Evolutionary conservation across 2,329 filamentous ascomycete genomes (phyloP).

Genomic region (Arthrobotrys megalospora): DNA sequence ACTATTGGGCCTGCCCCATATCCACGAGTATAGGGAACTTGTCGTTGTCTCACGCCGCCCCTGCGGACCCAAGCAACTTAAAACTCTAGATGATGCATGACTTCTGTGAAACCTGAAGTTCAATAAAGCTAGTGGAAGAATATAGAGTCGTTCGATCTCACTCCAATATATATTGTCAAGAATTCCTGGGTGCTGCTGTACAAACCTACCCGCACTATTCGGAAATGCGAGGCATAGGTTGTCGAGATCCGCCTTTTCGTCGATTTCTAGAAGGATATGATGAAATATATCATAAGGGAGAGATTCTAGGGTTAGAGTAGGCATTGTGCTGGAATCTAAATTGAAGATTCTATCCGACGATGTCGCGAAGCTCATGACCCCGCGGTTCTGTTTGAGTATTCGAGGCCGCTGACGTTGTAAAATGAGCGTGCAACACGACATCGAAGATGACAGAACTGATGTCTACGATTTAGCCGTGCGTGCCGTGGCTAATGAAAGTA

Average conservation of each 20-base stretch:
- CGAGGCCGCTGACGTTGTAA: too few species aligned
- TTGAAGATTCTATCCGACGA: neutral
- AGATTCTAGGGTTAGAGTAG: constrained; percentile 14
- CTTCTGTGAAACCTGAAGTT: constrained; percentile 13
- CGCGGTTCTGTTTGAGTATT: too few species aligned
- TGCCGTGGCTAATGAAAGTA: too few species aligned
- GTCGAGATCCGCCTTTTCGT: constrained; percentile 48
- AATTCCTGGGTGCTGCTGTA: neutral
- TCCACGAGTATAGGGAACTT: too few species aligned
- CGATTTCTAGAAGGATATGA: constrained; percentile 27
- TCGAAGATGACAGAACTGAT: too few species aligned
- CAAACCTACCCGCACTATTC: neutral
- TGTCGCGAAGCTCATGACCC: too few species aligned
- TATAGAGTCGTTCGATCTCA: constrained; percentile 33
- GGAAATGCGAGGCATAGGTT: constrained; percentile 43
- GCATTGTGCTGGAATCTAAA: neutral
- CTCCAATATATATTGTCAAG: constrained; percentile 20
- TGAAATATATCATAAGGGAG: constrained; percentile 46
- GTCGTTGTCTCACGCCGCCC: too few species aligned
- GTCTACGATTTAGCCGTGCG: too few species aligned
- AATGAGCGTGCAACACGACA: too few species aligned
- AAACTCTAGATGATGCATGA: neutral
- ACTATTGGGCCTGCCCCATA: too few species aligned
- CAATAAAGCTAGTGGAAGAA: constrained; percentile 4
- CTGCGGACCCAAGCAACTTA: neutral